A percentile compares a stretch with the other conserved stretches of the same genome.
Evolutionary conservation across 345 rosid genomes (phyloP).

Genomic region (Arabis hirsuta): DNA sequence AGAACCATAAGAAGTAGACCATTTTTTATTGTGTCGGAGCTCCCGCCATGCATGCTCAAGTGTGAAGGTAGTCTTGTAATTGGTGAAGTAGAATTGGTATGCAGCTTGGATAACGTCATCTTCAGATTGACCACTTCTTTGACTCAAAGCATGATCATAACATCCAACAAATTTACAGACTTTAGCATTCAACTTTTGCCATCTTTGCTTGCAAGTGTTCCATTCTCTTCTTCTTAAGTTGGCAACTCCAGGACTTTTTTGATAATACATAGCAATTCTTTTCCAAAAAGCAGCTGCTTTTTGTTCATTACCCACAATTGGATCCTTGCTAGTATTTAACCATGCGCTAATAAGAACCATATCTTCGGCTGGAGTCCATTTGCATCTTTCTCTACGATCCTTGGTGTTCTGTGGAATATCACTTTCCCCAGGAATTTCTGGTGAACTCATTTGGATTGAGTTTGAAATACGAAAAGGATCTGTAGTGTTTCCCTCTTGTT

Average conservation of each 20-base stretch:
- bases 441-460: no score
- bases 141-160: background rate
- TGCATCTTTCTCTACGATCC: background rate
- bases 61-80: background rate
- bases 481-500: no score
- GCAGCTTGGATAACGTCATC: background rate
- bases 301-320: background rate
- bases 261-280: background rate
- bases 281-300: background rate
- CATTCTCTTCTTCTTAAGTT: background rate
- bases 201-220: background rate
- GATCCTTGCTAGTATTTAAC: background rate
- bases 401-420: no score
- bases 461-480: no score
- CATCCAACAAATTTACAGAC: background rate
- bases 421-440: no score
- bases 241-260: background rate
- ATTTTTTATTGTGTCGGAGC: background rate
- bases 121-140: background rate
- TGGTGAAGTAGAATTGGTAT: background rate
- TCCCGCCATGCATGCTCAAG: slow-evolving; percentile 1
- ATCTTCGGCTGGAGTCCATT: background rate
- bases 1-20: background rate
- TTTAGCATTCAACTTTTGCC: background rate
- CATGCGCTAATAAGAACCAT: background rate